Base-by-base conservation (phyloP, 1,139 yeast species). In the Geotrichum aggregatum region DNA sequence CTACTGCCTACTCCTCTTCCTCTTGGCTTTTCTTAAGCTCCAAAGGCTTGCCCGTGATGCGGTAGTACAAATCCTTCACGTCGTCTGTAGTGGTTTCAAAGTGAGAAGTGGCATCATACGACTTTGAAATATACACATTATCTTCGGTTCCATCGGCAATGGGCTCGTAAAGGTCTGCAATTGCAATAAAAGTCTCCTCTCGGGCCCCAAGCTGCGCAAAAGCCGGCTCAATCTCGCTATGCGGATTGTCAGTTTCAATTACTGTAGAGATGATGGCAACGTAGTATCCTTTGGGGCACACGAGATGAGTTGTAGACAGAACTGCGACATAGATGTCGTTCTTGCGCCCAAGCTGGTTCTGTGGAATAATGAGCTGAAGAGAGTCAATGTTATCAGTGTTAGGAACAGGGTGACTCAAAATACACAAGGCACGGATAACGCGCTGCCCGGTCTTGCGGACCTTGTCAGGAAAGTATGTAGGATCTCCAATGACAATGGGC, bases 71-170 rank as follows among this genome's bases (percentile, higher is more conserved):
- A 68, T 92, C 96, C 72, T 89, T 89, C 61, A 92, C 95, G 68
- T 92, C 98, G 67, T 92, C 98, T 45, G 98, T 92, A 65, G 96
- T 87, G 44, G 94, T 76, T 71, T 92, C 99, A 67, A 92, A 92
- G 73, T 92, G 99, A 11, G 97, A 88, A 10, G 95, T 78, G 1
- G 98, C 86, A 68, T 92, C 99, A 69, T 91, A 92, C 56, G 95
- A 85, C 74, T 79, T 86, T 49, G 97, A 88, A 55, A 92, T 76
- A 71, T 72, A 94, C 53, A 92, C 82, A 56, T 86, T 83, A 67
- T 85, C 91, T 59, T 78, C 74, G 30, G 84, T 75, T 11, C 98
- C 98, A 64, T 88, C 95, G 47, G 79, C 84, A 33, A 74, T 68
- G 21, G 99, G 98, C 70, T 87, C 97, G 63, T 85, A 89, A 52